Conservation (phyloP, 352 stramenopile species). For the Peronosclerospora sorghi region DNA sequence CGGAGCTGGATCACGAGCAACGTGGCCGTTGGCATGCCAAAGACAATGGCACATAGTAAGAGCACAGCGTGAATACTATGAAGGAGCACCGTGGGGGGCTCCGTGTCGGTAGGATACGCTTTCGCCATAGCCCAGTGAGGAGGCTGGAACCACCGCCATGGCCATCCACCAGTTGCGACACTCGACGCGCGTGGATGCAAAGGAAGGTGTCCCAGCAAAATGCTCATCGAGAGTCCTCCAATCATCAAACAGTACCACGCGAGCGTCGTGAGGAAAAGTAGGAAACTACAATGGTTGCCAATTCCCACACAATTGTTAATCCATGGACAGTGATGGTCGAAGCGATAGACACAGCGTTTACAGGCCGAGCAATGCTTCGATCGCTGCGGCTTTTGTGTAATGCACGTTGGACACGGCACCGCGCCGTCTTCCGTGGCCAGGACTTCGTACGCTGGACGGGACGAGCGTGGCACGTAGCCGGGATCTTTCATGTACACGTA, state of each 20-base stretch:
- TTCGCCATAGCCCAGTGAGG: slow-evolving; percentile 14
- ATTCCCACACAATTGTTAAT: slow-evolving; percentile 80
- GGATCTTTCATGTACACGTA: slow-evolving; percentile 75
- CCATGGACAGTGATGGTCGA: slow-evolving; percentile 81
- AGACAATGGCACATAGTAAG: slow-evolving; percentile 44
- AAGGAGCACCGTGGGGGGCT: slow-evolving; percentile 33
- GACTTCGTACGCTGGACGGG: slow-evolving; percentile 59
- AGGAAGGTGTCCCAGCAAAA: slow-evolving; percentile 33
- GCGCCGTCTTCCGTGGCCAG: slow-evolving; percentile 48
- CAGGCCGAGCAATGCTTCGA: slow-evolving; percentile 79
- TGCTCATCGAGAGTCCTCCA: slow-evolving; percentile 29
- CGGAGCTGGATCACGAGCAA: slow-evolving; percentile 58
- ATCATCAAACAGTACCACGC: slow-evolving; percentile 39
- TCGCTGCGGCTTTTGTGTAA: slow-evolving; percentile 58
- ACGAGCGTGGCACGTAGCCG: slow-evolving; percentile 53
- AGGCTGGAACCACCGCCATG: slow-evolving; percentile 18
- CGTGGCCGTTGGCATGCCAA: slow-evolving; percentile 52
- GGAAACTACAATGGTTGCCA: slow-evolving; percentile 61
- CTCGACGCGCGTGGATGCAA: slow-evolving; percentile 18
- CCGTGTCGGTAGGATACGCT: background rate
- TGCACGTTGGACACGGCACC: slow-evolving; percentile 69
- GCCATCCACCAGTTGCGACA: slow-evolving; percentile 3
- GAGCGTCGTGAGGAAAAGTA: slow-evolving; percentile 52
- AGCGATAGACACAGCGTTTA: slow-evolving; percentile 64
- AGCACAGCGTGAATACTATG: slow-evolving; percentile 43